phyloP scores from a whole-genome alignment of 352 stramenopile genomes.

The Phytophthora hybrid region DNA sequence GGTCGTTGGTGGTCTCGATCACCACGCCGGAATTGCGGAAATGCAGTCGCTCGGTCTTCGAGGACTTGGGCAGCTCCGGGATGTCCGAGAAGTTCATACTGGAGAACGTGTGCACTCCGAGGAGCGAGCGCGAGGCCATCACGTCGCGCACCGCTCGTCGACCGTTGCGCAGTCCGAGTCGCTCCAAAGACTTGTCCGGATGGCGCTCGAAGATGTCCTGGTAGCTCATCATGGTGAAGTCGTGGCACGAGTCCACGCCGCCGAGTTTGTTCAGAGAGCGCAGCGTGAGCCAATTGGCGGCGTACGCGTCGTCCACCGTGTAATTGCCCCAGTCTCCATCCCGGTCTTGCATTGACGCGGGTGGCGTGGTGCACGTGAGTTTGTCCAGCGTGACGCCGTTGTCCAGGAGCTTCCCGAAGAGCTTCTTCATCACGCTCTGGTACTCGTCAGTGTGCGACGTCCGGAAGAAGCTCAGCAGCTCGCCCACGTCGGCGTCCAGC shows the following conservation, averaged over 20 bases:
- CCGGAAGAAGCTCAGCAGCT: conserved; percentile 49
- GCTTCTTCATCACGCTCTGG: conserved; percentile 46
- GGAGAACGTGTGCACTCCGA: conserved; percentile 59
- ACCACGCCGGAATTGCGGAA: conserved; percentile 60
- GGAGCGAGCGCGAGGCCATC: conserved; percentile 38
- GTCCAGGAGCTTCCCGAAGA: conserved; percentile 54
- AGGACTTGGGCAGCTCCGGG: conserved; percentile 49
- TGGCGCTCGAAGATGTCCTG: conserved; percentile 61
- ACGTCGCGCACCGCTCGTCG: conserved; percentile 20
- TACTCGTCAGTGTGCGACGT: conserved; percentile 41
- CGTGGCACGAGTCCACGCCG: conserved; percentile 40
- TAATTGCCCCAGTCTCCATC: conserved; percentile 33
- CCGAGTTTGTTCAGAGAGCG: conserved; percentile 36
- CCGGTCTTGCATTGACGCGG: conserved; percentile 21
- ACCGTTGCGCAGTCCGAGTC: conserved; percentile 30
- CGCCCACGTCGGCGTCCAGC: conserved; percentile 46
- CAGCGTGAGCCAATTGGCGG: conserved; percentile 60
- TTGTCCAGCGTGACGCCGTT: conserved; percentile 54
- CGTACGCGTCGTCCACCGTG: conserved; percentile 62
- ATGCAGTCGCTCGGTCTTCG: conserved; percentile 53
- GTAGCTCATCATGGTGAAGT: conserved; percentile 70
- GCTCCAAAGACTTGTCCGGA: conserved; percentile 32
- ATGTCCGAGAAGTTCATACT: conserved; percentile 72
- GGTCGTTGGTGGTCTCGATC: conserved; percentile 47
- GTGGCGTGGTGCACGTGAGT: conserved; percentile 51